phyloP scores from a whole-genome alignment of 2,329 filamentous ascomycete genomes.

The Fusarium sp. region DNA sequence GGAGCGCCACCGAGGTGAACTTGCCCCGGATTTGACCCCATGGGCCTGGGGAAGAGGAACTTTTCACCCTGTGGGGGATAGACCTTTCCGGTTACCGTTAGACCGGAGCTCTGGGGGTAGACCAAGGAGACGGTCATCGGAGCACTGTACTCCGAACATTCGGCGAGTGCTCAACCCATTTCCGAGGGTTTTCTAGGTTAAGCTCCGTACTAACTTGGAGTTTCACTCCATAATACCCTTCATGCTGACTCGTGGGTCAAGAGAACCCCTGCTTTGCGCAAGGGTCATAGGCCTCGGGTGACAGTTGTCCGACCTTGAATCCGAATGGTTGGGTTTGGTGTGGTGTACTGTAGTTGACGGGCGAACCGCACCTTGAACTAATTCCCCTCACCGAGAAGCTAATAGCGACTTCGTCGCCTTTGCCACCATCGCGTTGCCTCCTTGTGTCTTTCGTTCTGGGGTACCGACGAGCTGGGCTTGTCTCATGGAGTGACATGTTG shows the following conservation, averaged over 20 bases:
- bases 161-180: background rate
- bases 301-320: background rate
- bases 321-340: background rate
- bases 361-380: background rate
- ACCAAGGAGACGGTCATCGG: background rate
- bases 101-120: background rate
- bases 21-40: background rate
- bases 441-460: background rate
- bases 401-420: background rate
- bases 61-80: background rate
- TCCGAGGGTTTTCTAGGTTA: background rate
- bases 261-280: background rate
- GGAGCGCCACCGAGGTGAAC: background rate
- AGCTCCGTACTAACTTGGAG: background rate
- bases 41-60: background rate
- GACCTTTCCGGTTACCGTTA: background rate
- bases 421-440: background rate
- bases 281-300: background rate
- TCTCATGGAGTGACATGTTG: too few species aligned
- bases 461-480: background rate
- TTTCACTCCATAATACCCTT: background rate
- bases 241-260: background rate
- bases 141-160: background rate
- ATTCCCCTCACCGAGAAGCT: background rate
- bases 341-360: background rate